Evolutionary conservation across 116 monocot species (phyloP), one percentile per base, ranked within the genome.

Genomic region (Trichopus zeylanicus): DNA sequence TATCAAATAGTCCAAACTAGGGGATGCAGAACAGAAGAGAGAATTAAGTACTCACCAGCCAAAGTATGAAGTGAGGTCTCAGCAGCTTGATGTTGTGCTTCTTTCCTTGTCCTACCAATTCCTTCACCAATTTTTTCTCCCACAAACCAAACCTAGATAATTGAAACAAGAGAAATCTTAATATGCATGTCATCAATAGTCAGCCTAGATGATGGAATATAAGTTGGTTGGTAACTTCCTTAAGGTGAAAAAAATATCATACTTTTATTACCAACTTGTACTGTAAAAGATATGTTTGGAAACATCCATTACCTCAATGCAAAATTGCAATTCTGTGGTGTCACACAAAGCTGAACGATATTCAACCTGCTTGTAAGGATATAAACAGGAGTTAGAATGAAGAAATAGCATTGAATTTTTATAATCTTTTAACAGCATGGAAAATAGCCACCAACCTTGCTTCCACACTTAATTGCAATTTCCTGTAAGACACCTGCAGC

Each of bases 81-180:
- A 20, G 77, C 81, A 72, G 90, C 95, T 53, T 76, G 71, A 55
- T 55, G 62, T 31, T 81, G 90, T 12, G 87, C 87, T 70, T 90
- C 95, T 66, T 79, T 97, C 76, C 81, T 86, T 19, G 87, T 90
- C 72, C 54, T 79, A 34, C 90, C 95, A 79, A 74, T 64, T 63
- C 87, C 90, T 79, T 97, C 84, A 56, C 95, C 84, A 15, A 97
- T 57, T 61, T 84, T 90, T 57, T 87, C 95, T 70, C 95, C 95
- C 53, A 81, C 68, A 77, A 97, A 76, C 81, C 81, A 87, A 64
- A 81, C 90, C 86, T 86, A 69, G 12, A 42, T n/a, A 15, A 42
- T 15, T 4, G 42, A 0, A 13, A 42, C n/a, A 42, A 42, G 16
- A 39, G 2, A 39, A 42, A 15, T 42, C 4, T 5, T 5, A 33